Conservation (phyloP, 441 rosid genomes). For the Corymbia calophylla region DNA sequence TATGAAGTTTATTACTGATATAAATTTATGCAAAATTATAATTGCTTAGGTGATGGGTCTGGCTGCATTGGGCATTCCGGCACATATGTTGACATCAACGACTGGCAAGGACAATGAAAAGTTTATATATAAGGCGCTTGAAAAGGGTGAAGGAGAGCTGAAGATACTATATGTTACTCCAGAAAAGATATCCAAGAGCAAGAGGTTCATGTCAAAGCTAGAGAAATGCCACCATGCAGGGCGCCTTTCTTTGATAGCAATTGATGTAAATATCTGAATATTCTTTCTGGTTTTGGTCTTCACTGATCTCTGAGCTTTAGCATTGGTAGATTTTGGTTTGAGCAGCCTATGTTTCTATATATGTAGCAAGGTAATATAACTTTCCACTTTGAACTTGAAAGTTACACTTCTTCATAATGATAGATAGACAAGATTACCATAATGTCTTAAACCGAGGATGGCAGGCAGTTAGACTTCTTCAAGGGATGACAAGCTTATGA, state of each 20-base stretch:
- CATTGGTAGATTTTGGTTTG: not conserved
- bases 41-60: conserved; percentile 82
- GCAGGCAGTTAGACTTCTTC: not conserved
- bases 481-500: not conserved
- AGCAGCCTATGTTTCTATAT: not conserved
- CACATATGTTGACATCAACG: conserved; percentile 80
- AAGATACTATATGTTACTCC: conserved; percentile 91
- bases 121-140: conserved; percentile 85
- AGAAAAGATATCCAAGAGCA: conserved; percentile 96
- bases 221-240: conserved; percentile 83
- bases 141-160: conserved; percentile 82
- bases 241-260: conserved; percentile 74
- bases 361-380: not conserved
- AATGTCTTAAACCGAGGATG: not conserved
- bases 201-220: conserved; percentile 96
- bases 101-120: conserved; percentile 91
- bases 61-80: conserved; percentile 81
- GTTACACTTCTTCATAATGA: not conserved
- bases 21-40: not conserved
- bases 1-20: not conserved
- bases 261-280: conserved; percentile 55
- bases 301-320: not conserved
- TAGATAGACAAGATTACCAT: not conserved
- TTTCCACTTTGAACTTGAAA: not conserved
- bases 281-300: not conserved